A percentile compares a stretch with the other conserved stretches of the same genome.
Conservation (phyloP, 2,329 filamentous ascomycete species). For the Zalaria obscura region DNA sequence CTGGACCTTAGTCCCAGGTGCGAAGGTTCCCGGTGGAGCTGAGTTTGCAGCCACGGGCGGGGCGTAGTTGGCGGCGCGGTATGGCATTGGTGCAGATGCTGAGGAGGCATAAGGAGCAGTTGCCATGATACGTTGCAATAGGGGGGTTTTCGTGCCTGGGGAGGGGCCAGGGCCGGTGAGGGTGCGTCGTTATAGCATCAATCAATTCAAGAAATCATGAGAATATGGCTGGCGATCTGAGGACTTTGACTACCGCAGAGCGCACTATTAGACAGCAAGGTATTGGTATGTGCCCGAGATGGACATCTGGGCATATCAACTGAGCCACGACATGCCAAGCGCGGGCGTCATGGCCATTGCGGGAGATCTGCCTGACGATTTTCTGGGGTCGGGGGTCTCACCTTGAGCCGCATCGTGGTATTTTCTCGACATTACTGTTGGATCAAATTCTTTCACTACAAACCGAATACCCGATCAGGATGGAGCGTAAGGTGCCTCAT, state of each 20-base stretch:
- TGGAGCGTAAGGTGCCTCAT: not conserved
- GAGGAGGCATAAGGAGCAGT: slow-evolving; percentile 2
- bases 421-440: not conserved
- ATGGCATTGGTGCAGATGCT: not conserved
- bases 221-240: too few species aligned
- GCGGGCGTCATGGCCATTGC: too few species aligned
- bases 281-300: too few species aligned
- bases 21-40: slow-evolving; percentile 59
- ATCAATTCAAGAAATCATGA: too few species aligned
- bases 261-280: too few species aligned
- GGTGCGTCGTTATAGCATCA: too few species aligned
- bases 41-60: slow-evolving; percentile 4
- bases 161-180: not conserved
- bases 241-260: too few species aligned
- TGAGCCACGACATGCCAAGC: too few species aligned
- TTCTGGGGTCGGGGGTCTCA: too few species aligned
- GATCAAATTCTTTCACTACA: not conserved
- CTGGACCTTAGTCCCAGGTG: slow-evolving; percentile 90
- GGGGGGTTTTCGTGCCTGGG: not conserved
- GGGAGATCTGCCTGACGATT: too few species aligned
- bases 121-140: slow-evolving; percentile 2
- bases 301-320: too few species aligned
- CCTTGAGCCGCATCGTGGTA: too few species aligned
- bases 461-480: slow-evolving; percentile 45
- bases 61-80: not conserved